A percentile compares a stretch with the other conserved stretches of the same genome.
phyloP scores from a whole-genome alignment of 768 basidiomycete genomes.

The Albatrellus ellisii region DNA sequence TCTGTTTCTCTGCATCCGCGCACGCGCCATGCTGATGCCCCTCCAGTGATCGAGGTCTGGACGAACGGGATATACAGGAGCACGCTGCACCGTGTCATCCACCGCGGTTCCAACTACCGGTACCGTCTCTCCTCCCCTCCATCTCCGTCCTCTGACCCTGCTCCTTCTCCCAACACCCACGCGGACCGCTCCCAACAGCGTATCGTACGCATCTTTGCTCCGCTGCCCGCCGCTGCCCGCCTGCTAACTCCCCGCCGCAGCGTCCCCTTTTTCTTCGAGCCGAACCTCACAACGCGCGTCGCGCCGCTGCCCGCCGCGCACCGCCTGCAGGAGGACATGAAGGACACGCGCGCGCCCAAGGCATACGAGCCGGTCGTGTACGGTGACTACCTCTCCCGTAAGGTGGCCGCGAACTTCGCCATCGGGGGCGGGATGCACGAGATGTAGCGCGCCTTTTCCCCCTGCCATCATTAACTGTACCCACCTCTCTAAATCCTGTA shows the following conservation, averaged over 20 bases:
- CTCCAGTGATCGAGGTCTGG: conserved; percentile 81
- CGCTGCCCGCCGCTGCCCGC: conserved; percentile 1
- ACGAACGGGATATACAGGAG: conserved; percentile 77
- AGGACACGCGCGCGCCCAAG: conserved; percentile 14
- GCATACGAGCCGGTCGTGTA: conserved; percentile 44
- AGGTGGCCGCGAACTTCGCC: conserved; percentile 66
- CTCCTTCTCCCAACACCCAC: too few relatives aligned
- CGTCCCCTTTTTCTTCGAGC: conserved; percentile 91
- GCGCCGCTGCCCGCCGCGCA: conserved; percentile 49
- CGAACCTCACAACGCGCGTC: conserved; percentile 65
- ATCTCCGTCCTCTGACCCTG: not conserved
- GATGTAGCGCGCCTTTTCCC: too few relatives aligned
- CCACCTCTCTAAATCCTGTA: too few relatives aligned
- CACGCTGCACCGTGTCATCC: conserved; percentile 84
- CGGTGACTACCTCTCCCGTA: conserved; percentile 63
- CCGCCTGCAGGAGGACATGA: conserved; percentile 26
- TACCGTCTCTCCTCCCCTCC: conserved; percentile 12
- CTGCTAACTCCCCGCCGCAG: conserved; percentile 22
- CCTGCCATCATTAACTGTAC: too few relatives aligned
- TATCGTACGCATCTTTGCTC: conserved; percentile 46
- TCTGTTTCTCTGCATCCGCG: not conserved
- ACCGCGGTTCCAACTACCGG: conserved; percentile 58
- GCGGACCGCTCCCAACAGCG: conserved; percentile 25
- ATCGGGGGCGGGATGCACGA: conserved; percentile 24
- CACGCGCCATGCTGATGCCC: too few relatives aligned